Evolutionary conservation across 805 yeast species (phyloP), one percentile per base, ranked within the genome.

Genomic region (Ogataea siamensis): DNA sequence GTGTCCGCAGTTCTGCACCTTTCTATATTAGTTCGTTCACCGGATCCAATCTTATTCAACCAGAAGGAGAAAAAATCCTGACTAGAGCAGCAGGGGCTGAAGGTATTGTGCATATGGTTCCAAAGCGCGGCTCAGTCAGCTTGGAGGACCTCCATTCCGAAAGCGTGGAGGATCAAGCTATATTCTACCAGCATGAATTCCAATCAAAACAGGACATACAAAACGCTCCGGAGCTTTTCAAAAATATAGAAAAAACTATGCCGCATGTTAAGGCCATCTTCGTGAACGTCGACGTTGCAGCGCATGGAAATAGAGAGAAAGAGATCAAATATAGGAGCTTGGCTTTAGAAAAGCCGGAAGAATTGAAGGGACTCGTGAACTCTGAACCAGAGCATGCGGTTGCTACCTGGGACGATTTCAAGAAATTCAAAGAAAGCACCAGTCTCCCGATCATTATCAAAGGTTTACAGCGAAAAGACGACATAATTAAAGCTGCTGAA

Each of bases 11-110:
- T 4, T 67, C 73, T 12, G 82, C 78, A 5, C 97, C 98, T 5
- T 86, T 89, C 58, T 89, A 87, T 55, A 76, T 83, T 39, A 75
- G 93, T n/a, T 95, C 96, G 0, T 84, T 96, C 13, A 95, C 96
- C 0, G 73, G 88, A 33, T 94, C 94, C 19, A 80, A 78, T 49
- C 68, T 89, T 47, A 94, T 95, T 4, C 89, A 88, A 55, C 82
- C 82, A 2, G 93, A 84, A 25, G 96, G 95, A 32, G 96, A 89
- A 58, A 73, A 70, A 38, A 81, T 80, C n/a, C 70, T 89, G 40
- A 82, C 94, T 2, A 67, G 78, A 49, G 84, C 85, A 5, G 83
- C 91, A 8, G 83, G 74, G 18, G 66, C 68, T 32, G 80, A 83
- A 31, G 73, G 64, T 15, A 62, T 79, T 16, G 73, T 82, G 26